Evolutionary conservation across 1,284 basidiomycete species (phyloP), one percentile per base, ranked within the genome.

Genomic region (Marasmius oreades): DNA sequence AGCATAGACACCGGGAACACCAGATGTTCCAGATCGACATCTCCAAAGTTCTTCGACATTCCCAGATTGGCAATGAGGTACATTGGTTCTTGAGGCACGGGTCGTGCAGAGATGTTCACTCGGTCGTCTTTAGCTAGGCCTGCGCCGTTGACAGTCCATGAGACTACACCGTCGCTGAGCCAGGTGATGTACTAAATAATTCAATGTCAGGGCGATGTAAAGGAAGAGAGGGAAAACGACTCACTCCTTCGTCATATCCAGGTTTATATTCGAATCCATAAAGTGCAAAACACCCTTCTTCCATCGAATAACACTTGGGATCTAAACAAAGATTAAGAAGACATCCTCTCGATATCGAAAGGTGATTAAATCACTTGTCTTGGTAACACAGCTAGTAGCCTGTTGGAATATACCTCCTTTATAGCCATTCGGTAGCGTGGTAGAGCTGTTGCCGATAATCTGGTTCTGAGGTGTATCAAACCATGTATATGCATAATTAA

Each of bases 11-110:
- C 59, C 1, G 86, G 86, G 70, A 84, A 88, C 3, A 63, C 64
- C 43, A 88, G 71, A 28, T 80, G 61, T 0, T 69, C 59, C 54
- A 81, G 73, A 66, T 87, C 75, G 48, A 86, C 79, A 2, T 59
- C 55, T 44, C 81, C 82, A 63, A 91, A 88, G 63, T 85, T 83
- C 23, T 71, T 68, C 6, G 87, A 89, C 63, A 90, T 79, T 54
- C 85, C 88, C 65, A 91, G 69, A 66, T 87, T 87, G 53, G 76
- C 69, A 61, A 90, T 77, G 65, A 90, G 74, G 67, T 87, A 80
- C 77, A 89, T 83, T 2, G 87, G 86, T 66, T 90, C 88, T 62
- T 84, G 79, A 0, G 88, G 76, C 24, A 93, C 77, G 8, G 81
- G 74, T 33, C 91, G 75, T 51, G 79, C 75, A 1, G 79, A 70